phyloP scores from a whole-genome alignment of 1,284 basidiomycete species.

The Moesziomyces sp. region DNA sequence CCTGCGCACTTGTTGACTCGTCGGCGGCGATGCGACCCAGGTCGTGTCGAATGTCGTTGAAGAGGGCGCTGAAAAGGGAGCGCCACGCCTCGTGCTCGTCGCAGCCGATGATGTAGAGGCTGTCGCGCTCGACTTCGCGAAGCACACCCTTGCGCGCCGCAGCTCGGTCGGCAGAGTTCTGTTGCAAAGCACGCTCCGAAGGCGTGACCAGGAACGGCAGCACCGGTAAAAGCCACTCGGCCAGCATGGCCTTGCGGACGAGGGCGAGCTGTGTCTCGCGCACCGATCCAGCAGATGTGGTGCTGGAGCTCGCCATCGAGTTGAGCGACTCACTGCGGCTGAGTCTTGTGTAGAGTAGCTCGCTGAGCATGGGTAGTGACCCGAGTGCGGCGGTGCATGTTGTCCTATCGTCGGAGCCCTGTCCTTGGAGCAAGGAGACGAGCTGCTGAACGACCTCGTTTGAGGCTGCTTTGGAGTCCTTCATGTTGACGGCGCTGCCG shows the following conservation, averaged over 20 bases:
- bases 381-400: slow-evolving; percentile 1
- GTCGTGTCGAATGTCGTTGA: slow-evolving; percentile 10
- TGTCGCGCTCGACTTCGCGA: slow-evolving; percentile 26
- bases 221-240: slow-evolving; percentile 32
- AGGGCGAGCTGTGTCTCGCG: slow-evolving; percentile 32
- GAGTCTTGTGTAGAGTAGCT: slow-evolving; percentile 23
- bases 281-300: slow-evolving; percentile 15
- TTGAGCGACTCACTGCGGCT: slow-evolving; percentile 32
- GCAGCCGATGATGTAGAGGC: slow-evolving; percentile 25
- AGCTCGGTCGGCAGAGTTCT: slow-evolving; percentile 7
- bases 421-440: slow-evolving; percentile 9
- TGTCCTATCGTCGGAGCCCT: not conserved
- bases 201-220: slow-evolving; percentile 19
- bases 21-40: slow-evolving; percentile 8
- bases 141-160: slow-evolving; percentile 31
- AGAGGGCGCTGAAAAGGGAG: slow-evolving; percentile 28
- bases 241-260: slow-evolving; percentile 43
- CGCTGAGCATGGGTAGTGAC: slow-evolving; percentile 14
- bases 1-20: not conserved
- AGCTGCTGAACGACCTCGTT: slow-evolving; percentile 15
- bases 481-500: slow-evolving; percentile 10
- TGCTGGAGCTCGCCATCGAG: slow-evolving; percentile 22
- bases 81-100: slow-evolving; percentile 43
- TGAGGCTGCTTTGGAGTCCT: slow-evolving; percentile 6
- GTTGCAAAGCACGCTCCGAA: not conserved